Evolutionary conservation across 2,329 filamentous ascomycete genomes (phyloP), one percentile per base, ranked within the genome.

Genomic region (Pyrenophora teres): DNA sequence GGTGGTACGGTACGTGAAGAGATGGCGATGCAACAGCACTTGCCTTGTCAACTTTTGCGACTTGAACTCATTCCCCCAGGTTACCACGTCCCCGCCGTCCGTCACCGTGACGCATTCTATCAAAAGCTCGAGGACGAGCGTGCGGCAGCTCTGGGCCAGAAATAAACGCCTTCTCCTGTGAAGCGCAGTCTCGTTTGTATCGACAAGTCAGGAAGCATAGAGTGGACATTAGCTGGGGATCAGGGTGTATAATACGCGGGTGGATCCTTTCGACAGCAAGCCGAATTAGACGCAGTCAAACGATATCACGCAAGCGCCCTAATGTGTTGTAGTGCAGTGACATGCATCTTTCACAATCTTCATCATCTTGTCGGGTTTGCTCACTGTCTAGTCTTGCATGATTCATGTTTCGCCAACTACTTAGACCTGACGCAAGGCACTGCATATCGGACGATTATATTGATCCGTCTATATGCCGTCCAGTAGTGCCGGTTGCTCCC

Each of bases 51-150:
- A 35, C 3, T 23, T 33, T 40, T 0, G 27, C 18, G 10, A 27
- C 9, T n/a, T 16, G 25, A 40, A 21, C 54, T 57, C 43, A 57
- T 44, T 40, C n/a, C 30, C 33, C 16, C 62, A 85, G 83, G 84
- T 68, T 87, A 81, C 77, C 84, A 87, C 77, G 80, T 87, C 49
- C 84, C 83, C 68, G 77, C 82, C 62, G 83, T 86, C 70, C 83
- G 83, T 71, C 80, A 80, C 71, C 83, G 84, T 71, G 84, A 87
- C 73, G 68, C 77, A 66, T 85, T 81, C 78, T 87, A 87, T 78
- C 76, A 80, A 69, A 84, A 82, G 74, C 77, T 87, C 57, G 84
- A 87, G 75, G 79, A 83, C 64, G 77, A 86, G 76, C 79, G 84
- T 60, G 83, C 83, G 40, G 63, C 70, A 50, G 73, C 76, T 46